Conservation (phyloP, 306 rosid genomes). For the Albizia julibrissin region DNA sequence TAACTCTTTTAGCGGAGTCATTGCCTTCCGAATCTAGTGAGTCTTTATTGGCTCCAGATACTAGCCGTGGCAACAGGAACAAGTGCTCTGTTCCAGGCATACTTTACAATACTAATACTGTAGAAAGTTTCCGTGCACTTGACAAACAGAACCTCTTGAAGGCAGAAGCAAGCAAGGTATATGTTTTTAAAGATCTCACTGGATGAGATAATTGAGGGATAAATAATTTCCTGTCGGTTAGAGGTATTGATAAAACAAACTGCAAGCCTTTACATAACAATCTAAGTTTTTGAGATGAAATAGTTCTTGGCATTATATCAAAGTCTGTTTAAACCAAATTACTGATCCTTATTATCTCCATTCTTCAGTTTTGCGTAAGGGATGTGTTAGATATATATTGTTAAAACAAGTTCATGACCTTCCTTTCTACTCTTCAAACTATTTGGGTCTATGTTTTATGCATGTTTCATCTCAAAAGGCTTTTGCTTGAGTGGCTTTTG, state of each 20-base stretch:
- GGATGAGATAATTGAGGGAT: conserved; percentile 12
- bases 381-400: neutral
- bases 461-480: neutral
- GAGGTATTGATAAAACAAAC: neutral
- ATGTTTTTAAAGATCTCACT: neutral
- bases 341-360: neutral
- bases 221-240: neutral
- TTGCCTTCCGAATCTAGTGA: conserved; percentile 68
- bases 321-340: neutral
- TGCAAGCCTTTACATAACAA: neutral
- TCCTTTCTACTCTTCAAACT: neutral
- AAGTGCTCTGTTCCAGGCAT: conserved; percentile 76
- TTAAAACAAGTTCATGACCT: neutral
- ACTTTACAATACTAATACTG: conserved; percentile 82
- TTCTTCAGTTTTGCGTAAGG: neutral
- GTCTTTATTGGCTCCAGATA: conserved; percentile 39
- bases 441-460: neutral
- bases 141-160: conserved; percentile 64
- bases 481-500: neutral
- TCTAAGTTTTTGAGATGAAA: neutral
- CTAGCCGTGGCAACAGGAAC: conserved; percentile 73
- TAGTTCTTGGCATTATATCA: neutral
- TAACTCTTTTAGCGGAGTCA: conserved; percentile 79
- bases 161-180: conserved; percentile 79
- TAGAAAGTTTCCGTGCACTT: conserved; percentile 76